Evolutionary conservation across 805 yeast genomes (phyloP), one percentile per base, ranked within the genome.

Genomic region (Myxozyma melibiosi): DNA sequence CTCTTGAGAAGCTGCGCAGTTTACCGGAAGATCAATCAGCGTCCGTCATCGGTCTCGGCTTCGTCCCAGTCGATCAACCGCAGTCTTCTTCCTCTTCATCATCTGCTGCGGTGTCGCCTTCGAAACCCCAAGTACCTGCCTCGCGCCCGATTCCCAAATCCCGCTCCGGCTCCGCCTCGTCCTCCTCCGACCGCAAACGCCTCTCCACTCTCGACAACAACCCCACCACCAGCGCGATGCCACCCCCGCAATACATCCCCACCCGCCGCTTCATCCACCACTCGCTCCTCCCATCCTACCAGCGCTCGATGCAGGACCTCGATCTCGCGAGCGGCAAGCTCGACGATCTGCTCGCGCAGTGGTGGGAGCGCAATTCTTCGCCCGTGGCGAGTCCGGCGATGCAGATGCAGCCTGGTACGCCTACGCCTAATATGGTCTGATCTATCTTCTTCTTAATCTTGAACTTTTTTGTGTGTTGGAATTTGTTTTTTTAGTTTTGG

Each of bases 291-390:
- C 46, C 53, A 3, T 14, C 30, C n/a, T 30, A 41, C 31, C 35
- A 33, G 6, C 16, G 3, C 8, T 25, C 45, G 13, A 44, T 39
- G 27, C 43, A 42, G 2, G 49, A 43, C 2, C 34, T 51, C 16
- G 51, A 44, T 20, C 9, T 1, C 20, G 24, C 43, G 4, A 8
- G 44, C 28, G 20, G 27, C 14, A 51, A 45, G 28, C 46, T 51
- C 3, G 51, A 51, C 18, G 49, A 8, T 18, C 28, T 51, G 33
- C 28, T 51, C 3, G 44, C 50, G 25, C 40, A 51, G 9, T 51
- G 51, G 55, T 51, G 55, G 55, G 28, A 8, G 33, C 7, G 33
- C 7, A 30, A n/a, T n/a, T n/a, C n/a, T n/a, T n/a, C n/a, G n/a
- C n/a, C n/a, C n/a, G n/a, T n/a, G n/a, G n/a, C n/a, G n/a, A n/a